phyloP scores from a whole-genome alignment of 805 yeast genomes.

The Candida palmyrensis region DNA sequence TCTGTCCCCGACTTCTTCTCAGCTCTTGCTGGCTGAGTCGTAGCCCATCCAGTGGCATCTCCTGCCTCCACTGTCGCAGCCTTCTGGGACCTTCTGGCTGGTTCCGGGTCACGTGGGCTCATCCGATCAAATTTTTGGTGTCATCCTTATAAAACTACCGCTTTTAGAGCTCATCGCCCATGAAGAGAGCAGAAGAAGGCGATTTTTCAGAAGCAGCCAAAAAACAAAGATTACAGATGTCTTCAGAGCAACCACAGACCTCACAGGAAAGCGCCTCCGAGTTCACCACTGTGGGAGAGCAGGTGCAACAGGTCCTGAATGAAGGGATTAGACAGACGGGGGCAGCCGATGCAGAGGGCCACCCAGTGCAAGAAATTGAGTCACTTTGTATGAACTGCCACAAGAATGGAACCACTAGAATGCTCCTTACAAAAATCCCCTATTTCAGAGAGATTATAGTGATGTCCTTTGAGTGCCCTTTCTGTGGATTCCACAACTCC shows the following conservation, averaged over 20 bases:
- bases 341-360: conserved; percentile 79
- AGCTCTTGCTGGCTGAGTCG: too few relatives aligned
- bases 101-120: too few relatives aligned
- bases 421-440: conserved; percentile 86
- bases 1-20: too few relatives aligned
- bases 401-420: conserved; percentile 74
- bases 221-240: conserved; percentile 4
- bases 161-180: too few relatives aligned
- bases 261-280: too few relatives aligned
- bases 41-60: too few relatives aligned
- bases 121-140: too few relatives aligned
- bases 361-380: conserved; percentile 92
- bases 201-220: not conserved
- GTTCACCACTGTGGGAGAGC: conserved; percentile 35
- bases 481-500: conserved; percentile 84
- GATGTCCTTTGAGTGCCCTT: conserved; percentile 95
- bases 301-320: conserved; percentile 26
- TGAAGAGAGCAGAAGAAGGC: conserved; percentile 3
- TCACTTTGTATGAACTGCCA: conserved; percentile 96
- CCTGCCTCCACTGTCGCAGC: too few relatives aligned
- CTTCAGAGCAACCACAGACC: conserved; percentile 1
- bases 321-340: conserved; percentile 62
- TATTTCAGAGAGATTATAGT: conserved; percentile 84
- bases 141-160: too few relatives aligned
- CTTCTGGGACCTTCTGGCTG: too few relatives aligned